These are phyloP conservation scores for Xylaria longipes DNA, from an alignment of 495 filamentous ascomycete species.

Conservation along the genomic window DNA sequence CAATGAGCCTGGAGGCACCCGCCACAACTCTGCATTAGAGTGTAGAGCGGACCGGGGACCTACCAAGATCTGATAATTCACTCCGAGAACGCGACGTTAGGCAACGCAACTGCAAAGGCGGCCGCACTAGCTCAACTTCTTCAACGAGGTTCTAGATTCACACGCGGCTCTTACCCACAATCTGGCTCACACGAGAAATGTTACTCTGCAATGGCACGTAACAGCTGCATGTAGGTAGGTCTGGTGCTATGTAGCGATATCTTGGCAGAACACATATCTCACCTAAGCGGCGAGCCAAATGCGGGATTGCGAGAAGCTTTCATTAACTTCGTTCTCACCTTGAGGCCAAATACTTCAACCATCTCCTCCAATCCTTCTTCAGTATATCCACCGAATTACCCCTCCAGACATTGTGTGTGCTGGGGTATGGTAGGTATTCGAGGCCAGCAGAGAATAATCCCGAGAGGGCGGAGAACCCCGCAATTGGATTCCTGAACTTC, in stretches of 20 bases:
- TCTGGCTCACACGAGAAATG: background rate
- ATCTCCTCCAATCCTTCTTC: background rate
- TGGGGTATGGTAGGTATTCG: background rate
- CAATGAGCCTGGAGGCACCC: background rate
- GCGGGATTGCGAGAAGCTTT: background rate
- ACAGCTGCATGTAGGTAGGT: background rate
- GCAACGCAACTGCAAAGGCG: background rate
- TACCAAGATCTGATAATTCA: background rate
- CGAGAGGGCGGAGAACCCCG: conserved; percentile 2
- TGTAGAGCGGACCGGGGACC: background rate
- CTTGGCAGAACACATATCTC: background rate
- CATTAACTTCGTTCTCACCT: background rate
- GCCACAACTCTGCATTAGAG: background rate
- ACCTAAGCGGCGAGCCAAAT: background rate
- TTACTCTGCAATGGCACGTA: background rate
- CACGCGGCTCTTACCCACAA: background rate
- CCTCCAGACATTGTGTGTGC: background rate
- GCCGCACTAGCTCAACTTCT: background rate
- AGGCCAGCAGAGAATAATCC: background rate
- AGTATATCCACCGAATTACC: background rate
- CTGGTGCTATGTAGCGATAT: background rate
- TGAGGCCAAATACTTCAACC: background rate
- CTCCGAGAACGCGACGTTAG: background rate
- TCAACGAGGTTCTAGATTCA: background rate
- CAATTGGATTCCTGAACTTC: background rate